These are phyloP conservation scores for Raddia guianensis DNA, from an alignment of 176 grass and related monocot genomes.

Conservation along the genomic window DNA sequence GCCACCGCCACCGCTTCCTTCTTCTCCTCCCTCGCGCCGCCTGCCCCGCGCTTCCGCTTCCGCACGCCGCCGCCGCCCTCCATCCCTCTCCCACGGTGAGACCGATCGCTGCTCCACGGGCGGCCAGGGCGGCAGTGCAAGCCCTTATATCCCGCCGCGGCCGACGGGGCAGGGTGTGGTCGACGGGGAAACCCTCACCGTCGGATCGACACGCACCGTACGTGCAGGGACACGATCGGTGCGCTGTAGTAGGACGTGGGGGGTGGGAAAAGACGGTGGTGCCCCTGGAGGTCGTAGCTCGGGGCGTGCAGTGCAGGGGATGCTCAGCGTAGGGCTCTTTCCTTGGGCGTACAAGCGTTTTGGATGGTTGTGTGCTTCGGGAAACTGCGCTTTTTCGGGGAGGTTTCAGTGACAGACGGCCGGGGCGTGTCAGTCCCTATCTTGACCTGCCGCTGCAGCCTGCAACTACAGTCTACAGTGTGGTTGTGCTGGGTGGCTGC, in stretches of 20 bases:
- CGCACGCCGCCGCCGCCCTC: neutral
- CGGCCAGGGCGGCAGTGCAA: neutral
- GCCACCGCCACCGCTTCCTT: neutral
- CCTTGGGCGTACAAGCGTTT: neutral
- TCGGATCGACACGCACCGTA: neutral
- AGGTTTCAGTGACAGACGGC: neutral
- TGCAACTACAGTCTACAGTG: no score
- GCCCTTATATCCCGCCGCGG: neutral
- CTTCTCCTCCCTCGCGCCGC: neutral
- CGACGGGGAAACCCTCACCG: neutral
- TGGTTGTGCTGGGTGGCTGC: neutral
- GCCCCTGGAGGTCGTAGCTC: neutral
- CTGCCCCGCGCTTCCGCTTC: constrained; percentile 19
- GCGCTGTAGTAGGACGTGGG: neutral
- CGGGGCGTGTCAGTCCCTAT: neutral
- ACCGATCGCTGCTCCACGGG: no score
- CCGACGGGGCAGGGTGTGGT: neutral
- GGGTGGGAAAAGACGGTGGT: neutral
- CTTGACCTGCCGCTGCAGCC: constrained; percentile 17
- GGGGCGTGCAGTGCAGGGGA: neutral
- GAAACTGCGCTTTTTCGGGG: constrained; percentile 26
- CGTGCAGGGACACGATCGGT: neutral
- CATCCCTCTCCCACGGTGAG: neutral
- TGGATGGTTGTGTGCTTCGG: constrained; percentile 19
- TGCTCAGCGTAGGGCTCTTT: neutral